These are phyloP conservation scores for Silene latifolia DNA, from an alignment of 148 eudicot genomes.

Conservation along the genomic window DNA sequence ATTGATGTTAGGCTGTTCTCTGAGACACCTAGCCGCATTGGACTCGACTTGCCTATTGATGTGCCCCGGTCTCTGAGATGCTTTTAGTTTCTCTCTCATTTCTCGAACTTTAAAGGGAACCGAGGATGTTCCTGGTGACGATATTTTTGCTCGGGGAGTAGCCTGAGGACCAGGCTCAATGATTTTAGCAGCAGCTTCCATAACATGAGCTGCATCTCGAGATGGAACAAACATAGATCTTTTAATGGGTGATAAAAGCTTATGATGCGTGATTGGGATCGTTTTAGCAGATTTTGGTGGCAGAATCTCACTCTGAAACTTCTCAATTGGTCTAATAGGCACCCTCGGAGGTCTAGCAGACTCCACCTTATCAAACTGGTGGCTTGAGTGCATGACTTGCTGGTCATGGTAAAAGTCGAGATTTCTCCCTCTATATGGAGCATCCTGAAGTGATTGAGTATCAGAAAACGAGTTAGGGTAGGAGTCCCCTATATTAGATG, in stretches of 20 bases:
- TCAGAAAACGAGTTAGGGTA: constrained; percentile 61
- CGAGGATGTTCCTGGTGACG: constrained; percentile 52
- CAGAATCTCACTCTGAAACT: constrained; percentile 76
- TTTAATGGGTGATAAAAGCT: constrained; percentile 92
- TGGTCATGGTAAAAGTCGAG: constrained; percentile 44
- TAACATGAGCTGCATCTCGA: constrained; percentile 69
- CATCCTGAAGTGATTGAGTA: constrained; percentile 52
- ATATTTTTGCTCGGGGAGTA: constrained; percentile 43
- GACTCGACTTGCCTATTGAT: constrained; percentile 47
- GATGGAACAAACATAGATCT: constrained; percentile 57
- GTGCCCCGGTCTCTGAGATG: constrained; percentile 44
- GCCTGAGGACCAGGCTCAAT: constrained; percentile 59
- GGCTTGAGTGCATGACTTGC: constrained; percentile 35
- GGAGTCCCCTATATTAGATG: constrained; percentile 46
- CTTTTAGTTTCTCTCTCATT: constrained; percentile 60
- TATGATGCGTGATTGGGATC: constrained; percentile 78
- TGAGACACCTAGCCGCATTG: constrained; percentile 51
- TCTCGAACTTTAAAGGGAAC: constrained; percentile 66
- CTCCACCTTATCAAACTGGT: constrained; percentile 35
- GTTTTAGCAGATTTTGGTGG: constrained; percentile 91
- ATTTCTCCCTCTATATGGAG: constrained; percentile 41
- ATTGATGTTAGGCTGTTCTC: constrained; percentile 37
- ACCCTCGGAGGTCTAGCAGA: constrained; percentile 41
- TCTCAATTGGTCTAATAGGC: constrained; percentile 57
- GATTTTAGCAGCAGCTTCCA: constrained; percentile 91